Evolutionary conservation across 2,329 filamentous ascomycete genomes (phyloP), one percentile per base, ranked within the genome.

Genomic region (Periconia sp.): DNA sequence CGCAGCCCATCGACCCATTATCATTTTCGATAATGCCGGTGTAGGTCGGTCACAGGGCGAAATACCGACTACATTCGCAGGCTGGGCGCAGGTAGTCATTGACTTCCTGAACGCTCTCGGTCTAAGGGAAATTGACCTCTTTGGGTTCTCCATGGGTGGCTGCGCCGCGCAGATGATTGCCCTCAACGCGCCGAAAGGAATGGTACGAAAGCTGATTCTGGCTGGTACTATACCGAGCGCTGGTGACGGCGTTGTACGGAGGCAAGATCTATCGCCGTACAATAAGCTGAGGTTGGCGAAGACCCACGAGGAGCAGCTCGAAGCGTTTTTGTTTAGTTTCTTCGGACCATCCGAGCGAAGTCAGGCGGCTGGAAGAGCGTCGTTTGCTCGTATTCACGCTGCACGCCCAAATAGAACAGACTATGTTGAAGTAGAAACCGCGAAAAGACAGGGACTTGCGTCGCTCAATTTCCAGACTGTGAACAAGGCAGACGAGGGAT

Each of bases 101-200:
- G 41, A 40, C 10, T 46, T 73, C 22, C 43, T 70, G 9, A 17
- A 40, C 0, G 59, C 65, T 2, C 46, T 75, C 11, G 38, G 40
- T 2, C 49, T 77, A n/a, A 22, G 41, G 0, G 54, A 72, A 36
- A 63, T 73, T 33, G 76, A 80, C 43, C 49, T 80, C 6, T 42
- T 80, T 28, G 78, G 78, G 1, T 80, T 76, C 57, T 78, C 73
- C 8, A 76, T 80, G 70, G 77, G 78, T 11, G 77, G 77, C 0
- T 69, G 65, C 22, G 70, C 70, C 4, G 76, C 73, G 5, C 77
- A 79, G 48, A 57, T 76, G 34, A 59, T 78, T 4, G 73, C 74
- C 2, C 63, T 78, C 17, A 59, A 63, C 17, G 54, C 57, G 1
- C 55, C 54, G 1, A 50, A 74, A 2, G 24, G 22, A 8, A n/a